Evolutionary conservation across 202 grass and related monocot genomes (phyloP).

Genomic region (Bolboschoenoplectus hybrid): DNA sequence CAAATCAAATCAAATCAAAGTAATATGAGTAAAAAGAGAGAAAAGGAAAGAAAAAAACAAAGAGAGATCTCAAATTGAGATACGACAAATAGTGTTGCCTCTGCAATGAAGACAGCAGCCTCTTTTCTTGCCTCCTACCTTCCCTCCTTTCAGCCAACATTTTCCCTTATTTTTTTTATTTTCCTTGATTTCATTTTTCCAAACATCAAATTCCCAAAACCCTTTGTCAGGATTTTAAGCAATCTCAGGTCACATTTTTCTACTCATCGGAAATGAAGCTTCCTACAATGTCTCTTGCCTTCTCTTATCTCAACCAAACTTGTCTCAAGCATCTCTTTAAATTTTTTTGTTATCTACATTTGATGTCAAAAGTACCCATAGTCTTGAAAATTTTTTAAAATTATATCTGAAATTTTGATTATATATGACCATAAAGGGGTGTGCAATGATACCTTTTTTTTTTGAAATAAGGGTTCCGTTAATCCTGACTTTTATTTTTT

Average conservation of each 20-base stretch:
- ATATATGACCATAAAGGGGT: background rate
- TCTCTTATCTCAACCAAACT: background rate
- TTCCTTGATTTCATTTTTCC: conserved; percentile 41
- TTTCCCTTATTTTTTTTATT: background rate
- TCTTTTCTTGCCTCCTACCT: conserved; percentile 48
- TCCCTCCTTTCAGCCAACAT: conserved; percentile 39
- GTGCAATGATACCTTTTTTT: background rate
- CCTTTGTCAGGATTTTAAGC: conserved; percentile 2
- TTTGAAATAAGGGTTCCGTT: too few species aligned
- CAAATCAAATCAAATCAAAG: conserved; percentile 36
- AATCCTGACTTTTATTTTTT: too few species aligned
- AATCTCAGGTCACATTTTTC: background rate
- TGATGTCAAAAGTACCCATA: background rate
- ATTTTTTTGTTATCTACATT: background rate
- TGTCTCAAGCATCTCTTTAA: background rate
- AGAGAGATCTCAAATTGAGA: conserved; percentile 51
- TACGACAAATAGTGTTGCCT: conserved; percentile 51
- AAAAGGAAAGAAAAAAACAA: conserved; percentile 53
- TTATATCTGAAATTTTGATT: background rate
- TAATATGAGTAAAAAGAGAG: conserved; percentile 36
- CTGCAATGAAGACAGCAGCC: conserved; percentile 51
- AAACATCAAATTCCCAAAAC: conserved; percentile 17
- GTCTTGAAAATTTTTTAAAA: background rate
- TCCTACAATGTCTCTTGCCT: conserved; percentile 2
- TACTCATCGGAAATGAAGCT: conserved; percentile 17